Evolutionary conservation across 2,329 filamentous ascomycete genomes (phyloP).

Genomic region (Thelonectria rubi): DNA sequence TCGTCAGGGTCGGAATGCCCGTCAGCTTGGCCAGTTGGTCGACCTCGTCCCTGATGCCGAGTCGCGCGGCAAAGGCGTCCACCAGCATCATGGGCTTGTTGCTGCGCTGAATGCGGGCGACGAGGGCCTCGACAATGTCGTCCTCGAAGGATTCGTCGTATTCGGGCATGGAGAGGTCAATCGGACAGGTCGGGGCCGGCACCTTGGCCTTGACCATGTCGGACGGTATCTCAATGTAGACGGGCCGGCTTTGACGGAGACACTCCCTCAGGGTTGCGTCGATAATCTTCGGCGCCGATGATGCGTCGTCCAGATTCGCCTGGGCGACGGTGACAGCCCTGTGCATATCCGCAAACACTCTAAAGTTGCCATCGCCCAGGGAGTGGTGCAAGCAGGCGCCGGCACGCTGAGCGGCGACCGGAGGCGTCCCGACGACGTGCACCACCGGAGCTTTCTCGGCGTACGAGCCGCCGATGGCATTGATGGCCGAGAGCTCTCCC

Average conservation of each 20-base stretch:
- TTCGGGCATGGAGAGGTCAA: background rate
- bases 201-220: constrained; percentile 16
- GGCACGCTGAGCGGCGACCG: constrained; percentile 51
- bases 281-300: background rate
- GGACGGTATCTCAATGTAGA: constrained; percentile 19
- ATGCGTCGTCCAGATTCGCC: constrained; percentile 29
- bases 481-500: constrained; percentile 65
- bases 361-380: constrained; percentile 61
- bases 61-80: constrained; percentile 58
- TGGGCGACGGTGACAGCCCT: constrained; percentile 59
- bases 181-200: background rate
- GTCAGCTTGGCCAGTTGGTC: constrained; percentile 55
- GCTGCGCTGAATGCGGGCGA: constrained; percentile 51
- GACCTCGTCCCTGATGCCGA: constrained; percentile 53
- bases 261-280: constrained; percentile 10
- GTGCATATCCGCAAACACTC: constrained; percentile 59
- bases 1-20: constrained; percentile 57
- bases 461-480: constrained; percentile 67
- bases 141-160: constrained; percentile 1
- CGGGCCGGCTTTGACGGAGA: constrained; percentile 5
- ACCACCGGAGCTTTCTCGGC: constrained; percentile 65
- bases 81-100: constrained; percentile 61
- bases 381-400: constrained; percentile 61
- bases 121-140: background rate
- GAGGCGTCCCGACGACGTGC: constrained; percentile 65